phyloP scores from a whole-genome alignment of 2,329 filamentous ascomycete genomes.

The Penicillium verrucosum region DNA sequence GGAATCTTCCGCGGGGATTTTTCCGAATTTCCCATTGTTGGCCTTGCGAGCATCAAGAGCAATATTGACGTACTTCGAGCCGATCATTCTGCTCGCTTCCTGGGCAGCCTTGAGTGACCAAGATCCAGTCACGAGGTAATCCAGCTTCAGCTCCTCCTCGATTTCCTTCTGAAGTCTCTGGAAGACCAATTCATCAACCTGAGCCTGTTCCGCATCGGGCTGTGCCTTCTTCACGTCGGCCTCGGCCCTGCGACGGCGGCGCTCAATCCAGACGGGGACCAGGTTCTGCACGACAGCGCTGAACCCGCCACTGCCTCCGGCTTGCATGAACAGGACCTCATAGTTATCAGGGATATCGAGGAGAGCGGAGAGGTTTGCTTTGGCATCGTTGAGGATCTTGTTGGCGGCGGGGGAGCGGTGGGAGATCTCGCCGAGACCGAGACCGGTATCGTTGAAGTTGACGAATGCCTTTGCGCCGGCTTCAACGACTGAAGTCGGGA shows the following conservation, averaged over 20 bases:
- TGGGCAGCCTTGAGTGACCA: conserved; percentile 89
- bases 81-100: conserved; percentile 75
- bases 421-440: conserved; percentile 85
- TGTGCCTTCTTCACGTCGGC: conserved; percentile 49
- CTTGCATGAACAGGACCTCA: conserved; percentile 68
- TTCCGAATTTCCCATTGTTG: conserved; percentile 80
- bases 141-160: conserved; percentile 69
- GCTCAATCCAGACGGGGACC: conserved; percentile 75
- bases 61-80: conserved; percentile 72
- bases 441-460: conserved; percentile 75
- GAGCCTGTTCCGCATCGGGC: conserved; percentile 46
- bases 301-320: conserved; percentile 82
- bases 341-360: conserved; percentile 84
- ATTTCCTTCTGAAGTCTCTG: conserved; percentile 63
- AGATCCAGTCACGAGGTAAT: conserved; percentile 86
- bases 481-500: conserved; percentile 79
- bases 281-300: conserved; percentile 80
- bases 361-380: conserved; percentile 67
- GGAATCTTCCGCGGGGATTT: conserved; percentile 70
- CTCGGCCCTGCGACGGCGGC: conserved; percentile 59
- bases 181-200: conserved; percentile 56
- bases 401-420: conserved; percentile 78
- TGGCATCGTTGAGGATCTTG: conserved; percentile 74
- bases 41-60: conserved; percentile 62
- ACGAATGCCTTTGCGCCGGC: conserved; percentile 71